Evolutionary conservation across 2,329 filamentous ascomycete genomes (phyloP), one percentile per base, ranked within the genome.

Genomic region (Nothophaeocryptopus gaeumannii): DNA sequence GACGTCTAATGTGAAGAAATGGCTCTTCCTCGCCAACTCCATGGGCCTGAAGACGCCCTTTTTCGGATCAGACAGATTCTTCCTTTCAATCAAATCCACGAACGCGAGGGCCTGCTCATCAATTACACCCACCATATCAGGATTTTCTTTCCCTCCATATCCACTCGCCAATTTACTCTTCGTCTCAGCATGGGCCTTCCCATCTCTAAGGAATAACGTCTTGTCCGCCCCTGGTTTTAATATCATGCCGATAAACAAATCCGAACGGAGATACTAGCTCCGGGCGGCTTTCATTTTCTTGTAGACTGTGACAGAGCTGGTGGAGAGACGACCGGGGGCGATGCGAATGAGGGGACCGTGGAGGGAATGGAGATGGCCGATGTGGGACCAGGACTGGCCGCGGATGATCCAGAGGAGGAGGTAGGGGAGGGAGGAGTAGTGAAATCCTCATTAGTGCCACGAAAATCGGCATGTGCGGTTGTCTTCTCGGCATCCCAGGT

Each of bases 401-500:
- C 34, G 29, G n/a, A 9, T 12, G 8, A 43, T 44, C 50, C 50
- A 52, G 35, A 32, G 32, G 20, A 52, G 44, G 14, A 47, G 44
- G 20, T 26, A 26, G 29, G 44, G 45, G 8, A 52, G 14, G 11
- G 30, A 43, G 10, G 39, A 44, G 40, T 45, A 46, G 9, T 41
- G 36, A 44, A 49, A 11, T 49, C 48, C 29, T 45, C 38, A 26
- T 39, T 33, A 29, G 26, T 46, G 35, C 47, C 49, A 10, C 16
- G 35, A 9, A 44, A 5, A 8, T 14, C 9, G 20, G 35, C 14
- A 32, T 20, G 13, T n/a, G 38, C 34, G 11, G 43, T 13, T 30
- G 35, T 39, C 54, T 63, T 44, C 13, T 39, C 39, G 29, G 32
- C 7, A n/a, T 50, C 47, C 47, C 40, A 50, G 34, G 71, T 63